Base-by-base conservation (phyloP, 2,329 filamentous ascomycete species). In the Penicillium vulpinum region DNA sequence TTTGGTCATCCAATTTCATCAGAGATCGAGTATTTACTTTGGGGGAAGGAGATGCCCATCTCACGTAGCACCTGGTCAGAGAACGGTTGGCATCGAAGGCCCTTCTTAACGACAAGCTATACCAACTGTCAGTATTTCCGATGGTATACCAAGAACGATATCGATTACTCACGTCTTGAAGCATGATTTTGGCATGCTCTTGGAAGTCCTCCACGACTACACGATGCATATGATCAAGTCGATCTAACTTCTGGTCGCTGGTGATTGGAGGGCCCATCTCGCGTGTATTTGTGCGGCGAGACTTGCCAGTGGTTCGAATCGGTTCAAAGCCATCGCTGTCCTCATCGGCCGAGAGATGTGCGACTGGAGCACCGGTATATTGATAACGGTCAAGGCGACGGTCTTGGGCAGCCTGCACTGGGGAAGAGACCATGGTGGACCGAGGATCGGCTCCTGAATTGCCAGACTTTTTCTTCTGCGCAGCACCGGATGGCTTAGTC, bases 381-480 rank as follows among this genome's bases (percentile, higher is more conserved):
- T 62, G 65, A 28, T 62, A 66, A 28, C 67, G 70, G 39, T 65
- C 64, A 36, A 69, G 61, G n/a, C 70, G 73, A 28, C 73, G 73
- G 31, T 71, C 64, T 44, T 76, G 72, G 26, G 78, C 75, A 50
- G 78, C 73, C 63, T 83, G 81, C 11, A 85, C 67, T 4, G 87
- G 87, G 18, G 87, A 88, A 0, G 87, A 88, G 4, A 90, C 79
- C 62, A 88, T 86, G 1, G 88, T 89, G 0, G 87, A 89, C 53
- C 81, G 73, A 4, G 86, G 84, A 66, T 82, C 77, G 28, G 81
- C 77, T 28, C 81, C 77, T 41, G 78, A 71, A 28, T 72, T 75
- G 31, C 70, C 61, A 38, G 72, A 69, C 43, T 67, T 40, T 72
- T 72, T 51, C 71, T 77, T 51, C 56, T 60, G 45, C 50, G 62